Evolutionary conservation across 768 basidiomycete genomes (phyloP).

Genomic region (Mycena sanguinolenta): DNA sequence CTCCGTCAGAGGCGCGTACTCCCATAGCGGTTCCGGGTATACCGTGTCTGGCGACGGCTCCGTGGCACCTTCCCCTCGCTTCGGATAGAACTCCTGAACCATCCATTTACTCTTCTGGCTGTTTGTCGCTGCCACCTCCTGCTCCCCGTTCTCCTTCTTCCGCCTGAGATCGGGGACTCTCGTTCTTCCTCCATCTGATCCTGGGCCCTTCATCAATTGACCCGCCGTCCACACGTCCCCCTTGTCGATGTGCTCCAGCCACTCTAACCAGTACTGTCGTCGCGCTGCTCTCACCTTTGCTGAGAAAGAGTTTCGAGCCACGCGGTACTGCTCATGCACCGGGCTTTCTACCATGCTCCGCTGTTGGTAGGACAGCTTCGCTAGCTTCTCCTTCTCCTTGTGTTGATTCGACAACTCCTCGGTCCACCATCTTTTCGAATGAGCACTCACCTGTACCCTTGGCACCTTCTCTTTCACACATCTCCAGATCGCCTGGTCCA

Average conservation of each 20-base stretch:
- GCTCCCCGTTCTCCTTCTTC: background rate
- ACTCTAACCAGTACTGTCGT: background rate
- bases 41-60: background rate
- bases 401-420: background rate
- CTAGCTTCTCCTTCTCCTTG: background rate
- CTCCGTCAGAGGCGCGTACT: background rate
- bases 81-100: constrained; percentile 19
- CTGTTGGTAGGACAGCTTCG: background rate
- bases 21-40: background rate
- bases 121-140: constrained; percentile 6
- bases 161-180: constrained; percentile 3
- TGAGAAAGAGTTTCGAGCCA: background rate
- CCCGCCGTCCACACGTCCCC: constrained; percentile 8
- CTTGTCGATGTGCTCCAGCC: constrained; percentile 3
- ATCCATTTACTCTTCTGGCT: constrained; percentile 7
- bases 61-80: background rate
- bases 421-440: constrained; percentile 7
- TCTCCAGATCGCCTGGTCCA: background rate
- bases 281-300: background rate
- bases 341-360: background rate
- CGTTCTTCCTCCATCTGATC: constrained; percentile 1
- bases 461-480: background rate
- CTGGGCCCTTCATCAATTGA: too few species aligned
- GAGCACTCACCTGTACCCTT: background rate
- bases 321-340: background rate